These are phyloP conservation scores for Pythium vanterpoolii DNA, from an alignment of 352 stramenopile species.

Conservation along the genomic window DNA sequence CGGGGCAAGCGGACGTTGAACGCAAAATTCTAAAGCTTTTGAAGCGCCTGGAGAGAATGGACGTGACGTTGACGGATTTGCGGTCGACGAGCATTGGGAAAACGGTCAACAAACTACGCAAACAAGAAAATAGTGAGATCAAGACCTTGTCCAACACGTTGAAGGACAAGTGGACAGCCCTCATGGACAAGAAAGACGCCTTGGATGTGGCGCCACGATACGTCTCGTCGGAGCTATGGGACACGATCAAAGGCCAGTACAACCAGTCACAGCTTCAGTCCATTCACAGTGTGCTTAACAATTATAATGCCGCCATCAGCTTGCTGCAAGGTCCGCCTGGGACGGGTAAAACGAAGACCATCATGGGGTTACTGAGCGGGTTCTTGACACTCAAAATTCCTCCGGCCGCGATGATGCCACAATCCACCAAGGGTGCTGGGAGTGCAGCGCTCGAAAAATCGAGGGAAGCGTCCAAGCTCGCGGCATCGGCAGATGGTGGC, in stretches of 20 bases:
- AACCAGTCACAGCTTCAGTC: constrained; percentile 86
- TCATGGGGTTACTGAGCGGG: constrained; percentile 80
- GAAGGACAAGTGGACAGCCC: constrained; percentile 77
- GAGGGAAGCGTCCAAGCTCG: constrained; percentile 1
- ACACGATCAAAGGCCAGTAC: constrained; percentile 73
- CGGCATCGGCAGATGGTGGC: constrained; percentile 1
- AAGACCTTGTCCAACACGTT: constrained; percentile 41
- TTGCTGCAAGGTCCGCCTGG: constrained; percentile 94
- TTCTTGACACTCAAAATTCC: constrained; percentile 64
- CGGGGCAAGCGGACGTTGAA: constrained; percentile 14
- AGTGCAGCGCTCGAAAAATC: neutral
- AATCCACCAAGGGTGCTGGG: neutral
- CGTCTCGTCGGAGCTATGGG: constrained; percentile 59
- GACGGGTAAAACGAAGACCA: constrained; percentile 94
- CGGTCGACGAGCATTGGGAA: constrained; percentile 83
- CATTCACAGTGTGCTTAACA: constrained; percentile 85
- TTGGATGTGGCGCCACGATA: constrained; percentile 59
- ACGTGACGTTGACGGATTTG: constrained; percentile 78
- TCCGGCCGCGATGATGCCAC: constrained; percentile 38
- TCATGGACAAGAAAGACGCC: constrained; percentile 67
- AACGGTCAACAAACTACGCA: constrained; percentile 81
- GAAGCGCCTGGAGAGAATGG: constrained; percentile 63
- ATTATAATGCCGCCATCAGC: constrained; percentile 82
- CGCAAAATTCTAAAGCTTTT: constrained; percentile 60
- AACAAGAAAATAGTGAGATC: constrained; percentile 60